Base-by-base conservation (phyloP, 2,329 filamentous ascomycete genomes). In the Coniosporium uncinatum region DNA sequence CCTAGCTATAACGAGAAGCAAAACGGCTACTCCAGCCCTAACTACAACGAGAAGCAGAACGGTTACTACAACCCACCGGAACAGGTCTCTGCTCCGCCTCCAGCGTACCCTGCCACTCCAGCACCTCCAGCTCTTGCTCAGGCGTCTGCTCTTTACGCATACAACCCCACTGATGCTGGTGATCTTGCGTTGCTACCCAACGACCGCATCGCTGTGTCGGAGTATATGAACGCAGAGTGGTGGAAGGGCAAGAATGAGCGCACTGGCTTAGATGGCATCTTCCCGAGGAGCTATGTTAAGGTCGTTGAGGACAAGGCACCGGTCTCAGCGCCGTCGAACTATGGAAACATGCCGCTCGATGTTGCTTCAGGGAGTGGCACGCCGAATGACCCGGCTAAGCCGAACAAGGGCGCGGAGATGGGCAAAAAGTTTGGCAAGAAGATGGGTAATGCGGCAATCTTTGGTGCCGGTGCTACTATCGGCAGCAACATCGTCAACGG, bases 371-470 rank as follows among this genome's bases (percentile, higher is more conserved):
- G 70, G 39, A 73, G 71, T 52, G 40, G 59, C 60, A 48, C 67
- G 60, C 45, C 69, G 66, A 51, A 67, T 61, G 52, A 55, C 14
- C 42, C 43, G 24, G 67, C 69, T 24, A 69, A 70, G 34, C 71
- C 68, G 6, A 73, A 71, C 58, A 93, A 93, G 69, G 69, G 81
- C 14, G 75, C 80, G 48, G 75, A 88, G 63, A 78, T 81, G 42
- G 89, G 88, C 42, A 95, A 95, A 81, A 96, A 96, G 70, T 86
- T 96, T 64, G 90, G 91, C 51, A 95, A 94, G 79, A 97, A 96
- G 74, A 63, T 91, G 56, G 91, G 91, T 24, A 83, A 83, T 60
- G 79, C 79, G 35, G 88, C 89, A 21, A 88, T 96, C 51, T 95
- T 95, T 55, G 91, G 91, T 62, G 91, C 91, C 37, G 90, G 91